Evolutionary conservation across 306 rosid species (phyloP), one percentile per base, ranked within the genome.

Genomic region (Cicer pinnatifidum): DNA sequence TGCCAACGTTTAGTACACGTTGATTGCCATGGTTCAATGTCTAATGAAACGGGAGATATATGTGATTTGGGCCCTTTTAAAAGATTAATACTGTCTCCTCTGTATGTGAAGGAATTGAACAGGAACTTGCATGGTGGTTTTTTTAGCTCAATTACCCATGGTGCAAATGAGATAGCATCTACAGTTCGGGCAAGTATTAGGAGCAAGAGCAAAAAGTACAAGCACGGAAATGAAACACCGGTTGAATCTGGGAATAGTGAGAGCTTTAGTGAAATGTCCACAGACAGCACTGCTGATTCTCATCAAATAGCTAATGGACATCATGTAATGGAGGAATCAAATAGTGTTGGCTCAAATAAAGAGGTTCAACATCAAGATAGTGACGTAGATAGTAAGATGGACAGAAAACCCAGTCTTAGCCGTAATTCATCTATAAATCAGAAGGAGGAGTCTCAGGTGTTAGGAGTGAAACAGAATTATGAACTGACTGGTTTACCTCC

Each of bases 91-190:
- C 75, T 95, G 47, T 88, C 99, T 39, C 99, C 99, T 5, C 79
- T 91, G 13, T 76, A 87, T 75, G 97, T 95, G 62, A 95, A 85
- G 84, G 91, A 90, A 82, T 76, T 87, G 67, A 80, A 83, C 68
- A 8, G 82, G 84, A 80, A 78, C 74, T 62, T 83, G 16, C 52
- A 96, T 6, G 94, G 86, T 65, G 90, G 95, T 9, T 81, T 95
- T 82, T 84, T 95, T 86, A 95, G 96, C 86, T 68, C 99, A 72
- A 87, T 95, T 68, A 95, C 99, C 59, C 93, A 92, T 71, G 99
- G 99, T 54, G 99, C 99, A 52, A 94, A 89, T 88, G 99, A 91
- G 86, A 84, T 95, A 82, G 99, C 99, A 46, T 95, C 96, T 73
- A 75, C 97, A 10, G 91, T 95, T 33, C 93, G 97, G 70, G 96